phyloP scores from a whole-genome alignment of 140 eudicot genomes.

The Flaveria floridana region DNA sequence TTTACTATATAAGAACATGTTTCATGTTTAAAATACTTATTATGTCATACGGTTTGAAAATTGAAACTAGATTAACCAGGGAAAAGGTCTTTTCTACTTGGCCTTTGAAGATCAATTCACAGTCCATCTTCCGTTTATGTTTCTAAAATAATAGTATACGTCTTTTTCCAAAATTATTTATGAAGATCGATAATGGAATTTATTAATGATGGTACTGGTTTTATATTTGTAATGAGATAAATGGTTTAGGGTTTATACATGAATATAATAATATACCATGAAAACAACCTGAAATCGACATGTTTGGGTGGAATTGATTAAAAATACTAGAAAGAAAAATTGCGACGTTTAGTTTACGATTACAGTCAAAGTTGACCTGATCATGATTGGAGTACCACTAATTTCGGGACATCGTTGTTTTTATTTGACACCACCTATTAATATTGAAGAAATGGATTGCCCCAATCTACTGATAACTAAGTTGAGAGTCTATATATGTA shows the following conservation, averaged over 20 bases:
- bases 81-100: background rate
- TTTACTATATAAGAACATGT: no score
- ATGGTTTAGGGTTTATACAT: background rate
- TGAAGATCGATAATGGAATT: background rate
- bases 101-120: background rate
- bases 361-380: conserved; percentile 7
- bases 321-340: background rate
- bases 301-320: conserved; percentile 7
- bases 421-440: background rate
- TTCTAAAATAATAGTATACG: background rate
- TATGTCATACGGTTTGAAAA: no score
- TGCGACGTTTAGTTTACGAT: conserved; percentile 6
- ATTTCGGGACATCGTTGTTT: background rate
- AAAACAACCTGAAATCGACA: conserved; percentile 23
- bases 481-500: background rate
- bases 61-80: no score
- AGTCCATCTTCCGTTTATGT: background rate
- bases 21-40: no score
- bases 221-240: background rate
- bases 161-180: background rate
- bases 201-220: background rate
- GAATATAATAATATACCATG: conserved; percentile 6
- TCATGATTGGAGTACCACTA: background rate
- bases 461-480: background rate
- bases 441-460: conserved; percentile 8